Evolutionary conservation across 2,329 filamentous ascomycete genomes (phyloP), one percentile per base, ranked within the genome.

Genomic region (Metarhizium anisopliae): DNA sequence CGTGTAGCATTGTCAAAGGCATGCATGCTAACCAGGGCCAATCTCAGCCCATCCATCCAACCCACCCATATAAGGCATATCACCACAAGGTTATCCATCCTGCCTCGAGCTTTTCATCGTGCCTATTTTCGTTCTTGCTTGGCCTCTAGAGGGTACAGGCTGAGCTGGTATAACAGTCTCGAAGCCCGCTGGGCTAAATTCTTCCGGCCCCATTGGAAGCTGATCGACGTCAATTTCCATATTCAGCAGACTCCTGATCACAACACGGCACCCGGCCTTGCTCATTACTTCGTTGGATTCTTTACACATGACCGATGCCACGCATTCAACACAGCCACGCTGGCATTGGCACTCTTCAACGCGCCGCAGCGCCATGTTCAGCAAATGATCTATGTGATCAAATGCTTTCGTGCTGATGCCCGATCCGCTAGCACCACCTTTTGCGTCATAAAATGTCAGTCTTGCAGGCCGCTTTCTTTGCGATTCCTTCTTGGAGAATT

Each of bases 341-440:
- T 83, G 71, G 65, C 92, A 97, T 43, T 77, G 74, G 64, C 94
- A 99, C 1, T 76, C 78, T 65, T 89, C 84, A 6, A 97, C 84
- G 7, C 94, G 78, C 56, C 83, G 77, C 42, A 94, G 79, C 0
- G 92, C 93, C 66, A 92, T 86, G 20, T 75, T 74, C 1, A 97
- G 78, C 38, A 97, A 74, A 38, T 87, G 68, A 64, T 96, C 90
- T 20, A 96, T 78, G 65, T 95, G 95, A 64, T 97, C 93, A 65
- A 97, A 97, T 0, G 91, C 93, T 67, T 96, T 96, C 43, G 87
- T 89, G 59, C 87, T 90, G 62, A 96, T 95, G 0, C 94, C 94
- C 0, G 84, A 87, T 0, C 93, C 93, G 47, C 83, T 81, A 0
- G 87, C 80, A 0, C 93, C 93, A 7, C 94, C 94, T 70, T 95